Percentiles rank a stretch among this genome's conserved stretches.
phyloP scores from a whole-genome alignment of 331 rosid genomes.

The Acacia concinna region DNA sequence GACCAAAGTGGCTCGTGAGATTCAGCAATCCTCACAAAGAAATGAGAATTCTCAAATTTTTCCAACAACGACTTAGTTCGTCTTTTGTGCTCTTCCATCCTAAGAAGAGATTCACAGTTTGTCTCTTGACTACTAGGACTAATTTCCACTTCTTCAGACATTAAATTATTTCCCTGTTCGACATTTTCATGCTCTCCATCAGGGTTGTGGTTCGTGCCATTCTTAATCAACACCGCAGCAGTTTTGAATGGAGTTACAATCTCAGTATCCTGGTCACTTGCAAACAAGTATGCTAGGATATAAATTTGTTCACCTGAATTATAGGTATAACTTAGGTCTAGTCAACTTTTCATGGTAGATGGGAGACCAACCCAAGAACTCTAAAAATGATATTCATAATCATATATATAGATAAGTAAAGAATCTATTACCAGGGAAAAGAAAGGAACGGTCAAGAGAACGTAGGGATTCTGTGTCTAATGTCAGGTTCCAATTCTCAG shows the following conservation, averaged over 20 bases:
- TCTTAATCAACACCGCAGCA: slow-evolving; percentile 68
- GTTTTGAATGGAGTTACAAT: slow-evolving; percentile 75
- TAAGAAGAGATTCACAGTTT: slow-evolving; percentile 58
- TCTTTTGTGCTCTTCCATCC: slow-evolving; percentile 68
- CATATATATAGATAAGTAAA: slow-evolving; percentile 27
- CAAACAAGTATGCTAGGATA: slow-evolving; percentile 92
- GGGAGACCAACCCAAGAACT: slow-evolving; percentile 38
- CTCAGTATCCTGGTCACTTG: slow-evolving; percentile 77
- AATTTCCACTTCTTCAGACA: slow-evolving; percentile 41
- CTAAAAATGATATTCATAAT: slow-evolving; percentile 32
- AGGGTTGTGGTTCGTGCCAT: slow-evolving; percentile 55
- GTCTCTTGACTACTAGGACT: slow-evolving; percentile 44
- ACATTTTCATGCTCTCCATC: slow-evolving; percentile 52
- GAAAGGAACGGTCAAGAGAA: slow-evolving; percentile 76
- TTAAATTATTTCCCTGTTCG: slow-evolving; percentile 43
- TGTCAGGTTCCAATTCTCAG: slow-evolving; percentile 71
- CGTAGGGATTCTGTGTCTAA: slow-evolving; percentile 69
- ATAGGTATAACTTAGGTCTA: slow-evolving; percentile 49
- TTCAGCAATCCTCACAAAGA: slow-evolving; percentile 90
- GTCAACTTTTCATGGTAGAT: slow-evolving; percentile 34
- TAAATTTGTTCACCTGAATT: slow-evolving; percentile 90
- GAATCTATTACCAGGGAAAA: slow-evolving; percentile 77
- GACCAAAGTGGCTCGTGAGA: slow-evolving; percentile 81
- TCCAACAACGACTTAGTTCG: slow-evolving; percentile 63
- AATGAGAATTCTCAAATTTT: slow-evolving; percentile 81